Base-by-base conservation (phyloP, 2,329 filamentous ascomycete species). In the Claviceps citrina region DNA sequence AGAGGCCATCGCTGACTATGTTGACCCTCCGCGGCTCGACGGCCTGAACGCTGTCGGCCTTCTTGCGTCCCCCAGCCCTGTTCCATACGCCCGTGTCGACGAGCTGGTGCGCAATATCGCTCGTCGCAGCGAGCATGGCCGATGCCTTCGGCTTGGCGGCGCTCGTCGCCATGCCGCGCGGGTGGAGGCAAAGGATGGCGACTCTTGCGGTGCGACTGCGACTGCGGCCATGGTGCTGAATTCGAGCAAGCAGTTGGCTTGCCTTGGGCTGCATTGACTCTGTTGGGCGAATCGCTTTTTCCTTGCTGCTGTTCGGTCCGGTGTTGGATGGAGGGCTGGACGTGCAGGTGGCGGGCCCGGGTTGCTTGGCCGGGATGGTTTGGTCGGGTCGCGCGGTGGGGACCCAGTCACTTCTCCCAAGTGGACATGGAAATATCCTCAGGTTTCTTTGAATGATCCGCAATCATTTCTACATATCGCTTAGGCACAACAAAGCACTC, bases 1-100 rank as follows among this genome's bases (percentile, higher is more conserved):
- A 74, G 13, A 78, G 61, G 27, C 57, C 48, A 12, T 68, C 59
- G 49, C 63, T 65, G 13, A 71, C 62, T 19, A 79, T 56, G 46
- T 78, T 71, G 28, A 77, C 59, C 18, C 74, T 57, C 42, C 54
- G 47, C 16, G 52, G 51, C 24, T 62, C 59, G n/a, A 51, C 36
- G 1, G 38, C 32, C 7, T 22, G 26, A 1, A 36, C 10, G 0
- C 28, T 43, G 18, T 32, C 22, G 3, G 41, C 35, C 25, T 44
- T 49, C 30, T 42, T 52, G 24, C 42, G 43, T 1, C 44, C 44
- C 15, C 31, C 24, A 16, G 18, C 39, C 10, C 46, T 25, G 0
- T 33, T 44, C 58, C 59, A 61, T 13, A 55, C 43, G 1, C 48
- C 48, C 3, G 49, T 53, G 8, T 50, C 35, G 5, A 45, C 30